Conservation (phyloP, 2,329 filamentous ascomycete genomes). For the Biscogniauxia mediterranea region DNA sequence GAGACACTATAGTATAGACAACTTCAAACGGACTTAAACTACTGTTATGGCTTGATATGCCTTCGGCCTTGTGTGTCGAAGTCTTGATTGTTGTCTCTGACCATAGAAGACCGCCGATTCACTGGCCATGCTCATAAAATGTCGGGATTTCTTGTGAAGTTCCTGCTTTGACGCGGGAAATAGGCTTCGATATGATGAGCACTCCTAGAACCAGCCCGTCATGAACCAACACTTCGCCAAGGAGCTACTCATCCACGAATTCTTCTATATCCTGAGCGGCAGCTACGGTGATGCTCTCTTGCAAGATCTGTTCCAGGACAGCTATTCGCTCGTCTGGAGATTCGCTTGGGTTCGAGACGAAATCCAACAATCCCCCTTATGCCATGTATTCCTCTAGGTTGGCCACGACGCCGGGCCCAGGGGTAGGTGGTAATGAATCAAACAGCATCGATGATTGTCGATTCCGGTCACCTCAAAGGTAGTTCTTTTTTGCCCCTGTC, state of each 20-base stretch:
- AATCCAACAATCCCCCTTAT: conserved; percentile 19
- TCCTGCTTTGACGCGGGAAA: background rate
- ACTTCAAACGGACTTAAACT: background rate
- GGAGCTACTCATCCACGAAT: conserved; percentile 14
- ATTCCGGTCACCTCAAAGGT: conserved; percentile 56
- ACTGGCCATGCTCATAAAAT: conserved; percentile 8
- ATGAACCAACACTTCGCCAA: conserved; percentile 10
- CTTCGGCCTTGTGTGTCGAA: background rate
- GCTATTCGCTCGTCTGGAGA: conserved; percentile 23
- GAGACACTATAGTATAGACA: background rate
- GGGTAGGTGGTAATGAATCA: background rate
- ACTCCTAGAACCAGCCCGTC: background rate
- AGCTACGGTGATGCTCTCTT: conserved; percentile 11
- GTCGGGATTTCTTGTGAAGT: background rate
- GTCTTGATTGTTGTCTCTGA: conserved; percentile 1
- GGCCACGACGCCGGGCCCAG: background rate
- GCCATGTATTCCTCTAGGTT: conserved; percentile 22
- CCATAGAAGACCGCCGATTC: conserved; percentile 1
- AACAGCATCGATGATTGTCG: background rate
- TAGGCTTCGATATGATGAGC: background rate
- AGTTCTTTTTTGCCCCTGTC: conserved; percentile 93
- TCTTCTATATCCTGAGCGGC: conserved; percentile 14
- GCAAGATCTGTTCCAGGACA: conserved; percentile 8
- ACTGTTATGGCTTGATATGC: too few relatives aligned
- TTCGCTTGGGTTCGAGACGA: conserved; percentile 22